phyloP scores from a whole-genome alignment of 176 grass and related monocot genomes.

The Triticum urartu region DNA sequence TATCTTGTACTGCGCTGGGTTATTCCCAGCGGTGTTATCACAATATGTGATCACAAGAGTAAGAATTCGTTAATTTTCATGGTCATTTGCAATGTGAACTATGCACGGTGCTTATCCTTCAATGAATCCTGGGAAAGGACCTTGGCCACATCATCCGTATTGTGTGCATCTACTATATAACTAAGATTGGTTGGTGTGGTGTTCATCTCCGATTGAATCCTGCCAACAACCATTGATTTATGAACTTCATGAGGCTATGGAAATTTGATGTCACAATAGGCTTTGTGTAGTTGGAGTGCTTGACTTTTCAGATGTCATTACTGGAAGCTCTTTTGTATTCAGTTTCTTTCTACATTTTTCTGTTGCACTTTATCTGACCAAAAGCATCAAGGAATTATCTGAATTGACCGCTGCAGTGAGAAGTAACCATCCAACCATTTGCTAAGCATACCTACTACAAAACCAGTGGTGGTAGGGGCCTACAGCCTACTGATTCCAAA shows the following conservation, averaged over 20 bases:
- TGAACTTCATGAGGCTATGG: not conserved
- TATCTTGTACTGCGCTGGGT: not conserved
- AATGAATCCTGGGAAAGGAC: conserved; percentile 16
- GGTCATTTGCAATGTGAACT: not conserved
- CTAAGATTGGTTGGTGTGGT: conserved; percentile 18
- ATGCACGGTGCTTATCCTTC: not conserved
- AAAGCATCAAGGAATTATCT: not conserved
- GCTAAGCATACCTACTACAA: conserved; percentile 7
- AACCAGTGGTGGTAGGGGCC: conserved; percentile 23
- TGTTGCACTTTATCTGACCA: not conserved
- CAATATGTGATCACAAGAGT: not conserved
- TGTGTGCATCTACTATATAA: not conserved
- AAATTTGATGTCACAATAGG: not conserved
- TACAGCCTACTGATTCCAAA: conserved; percentile 6
- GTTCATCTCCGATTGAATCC: conserved; percentile 15
- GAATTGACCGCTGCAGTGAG: not conserved
- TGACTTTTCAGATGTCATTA: conserved; percentile 10
- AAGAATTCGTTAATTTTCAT: not conserved
- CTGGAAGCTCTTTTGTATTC: not conserved
- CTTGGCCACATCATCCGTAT: not conserved
- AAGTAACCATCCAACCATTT: not conserved
- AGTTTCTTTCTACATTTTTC: not conserved
- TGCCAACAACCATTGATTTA: conserved; percentile 9
- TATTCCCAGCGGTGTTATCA: not conserved
- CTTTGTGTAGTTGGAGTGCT: not conserved